Evolutionary conservation across 805 yeast species (phyloP), one percentile per base, ranked within the genome.

Genomic region (Starmerella bombicola): DNA sequence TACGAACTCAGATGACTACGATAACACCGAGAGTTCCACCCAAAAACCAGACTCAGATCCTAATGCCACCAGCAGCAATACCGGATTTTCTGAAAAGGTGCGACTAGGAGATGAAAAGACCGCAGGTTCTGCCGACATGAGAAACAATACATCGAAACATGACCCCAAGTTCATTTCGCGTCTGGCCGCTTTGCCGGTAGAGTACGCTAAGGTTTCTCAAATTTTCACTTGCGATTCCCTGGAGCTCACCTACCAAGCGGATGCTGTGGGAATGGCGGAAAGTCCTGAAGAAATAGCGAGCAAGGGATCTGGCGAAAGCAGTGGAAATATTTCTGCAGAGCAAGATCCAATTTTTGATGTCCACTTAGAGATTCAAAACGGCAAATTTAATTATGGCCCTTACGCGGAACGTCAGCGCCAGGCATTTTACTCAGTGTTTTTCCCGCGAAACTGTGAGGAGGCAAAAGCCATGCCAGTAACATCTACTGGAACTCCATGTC

Each of bases 351-450:
- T 41, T n/a, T 42, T 44, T 31, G 86, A 86, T 0, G 50, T 78
- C 6, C 78, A 78, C 38, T 38, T 86, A 7, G 66, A 65, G 12
- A 48, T 83, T 2, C 66, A 70, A 2, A 69, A 71, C 40, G 75
- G 84, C 0, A 76, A 81, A 0, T 61, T 84, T 1, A 78, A 78
- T 50, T 86, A 83, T 55, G 98, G 98, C 0, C 94, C 98, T 0
- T 88, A 96, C 95, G 81, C 95, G 0, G 93, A 91, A 44, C 73
- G 88, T 28, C 93, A 91, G 57, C 58, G 94, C 15, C 67, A 66
- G 2, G 70, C 76, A 1, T 53, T 86, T 8, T 85, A 78, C 42
- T 60, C 65, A 13, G 62, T 77, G 60, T 62, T 91, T 19, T 73
- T 79, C 41, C 98, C 98, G 0, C 57, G 43, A 5, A 34, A 35